These are phyloP conservation scores for Przewalskia tangutica DNA, from an alignment of 257 asterid genomes.

Conservation along the genomic window DNA sequence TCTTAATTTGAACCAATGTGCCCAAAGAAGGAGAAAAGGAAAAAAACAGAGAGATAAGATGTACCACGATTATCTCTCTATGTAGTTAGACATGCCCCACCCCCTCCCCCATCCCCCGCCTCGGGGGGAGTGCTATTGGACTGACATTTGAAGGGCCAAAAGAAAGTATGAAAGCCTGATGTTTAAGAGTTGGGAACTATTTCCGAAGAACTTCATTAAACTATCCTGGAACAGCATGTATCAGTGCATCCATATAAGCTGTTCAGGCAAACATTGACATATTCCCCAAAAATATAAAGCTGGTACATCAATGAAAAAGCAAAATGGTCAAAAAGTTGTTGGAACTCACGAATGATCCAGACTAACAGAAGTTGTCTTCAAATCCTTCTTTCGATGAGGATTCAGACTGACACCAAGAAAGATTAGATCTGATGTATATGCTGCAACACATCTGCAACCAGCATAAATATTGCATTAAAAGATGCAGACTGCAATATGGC, in stretches of 20 bases:
- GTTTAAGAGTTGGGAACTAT: background rate
- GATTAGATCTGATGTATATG: conserved; percentile 81
- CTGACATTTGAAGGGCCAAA: background rate
- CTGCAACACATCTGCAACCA: conserved; percentile 73
- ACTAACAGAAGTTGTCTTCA: conserved; percentile 56
- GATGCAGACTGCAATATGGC: background rate
- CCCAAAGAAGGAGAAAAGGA: background rate
- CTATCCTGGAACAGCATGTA: background rate
- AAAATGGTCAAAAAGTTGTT: conserved; percentile 1
- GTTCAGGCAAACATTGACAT: background rate
- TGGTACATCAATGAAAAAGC: background rate
- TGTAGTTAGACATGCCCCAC: background rate
- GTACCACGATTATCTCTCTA: background rate
- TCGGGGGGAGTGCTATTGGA: too few species aligned
- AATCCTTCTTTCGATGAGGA: conserved; percentile 75
- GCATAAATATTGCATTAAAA: conserved; percentile 1
- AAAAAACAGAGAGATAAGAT: background rate
- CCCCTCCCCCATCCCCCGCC: background rate
- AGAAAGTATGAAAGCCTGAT: background rate
- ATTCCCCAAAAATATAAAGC: background rate
- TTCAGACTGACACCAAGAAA: conserved; percentile 63
- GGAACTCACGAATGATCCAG: conserved; percentile 85
- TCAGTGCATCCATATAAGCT: background rate
- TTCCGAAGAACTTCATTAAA: background rate
- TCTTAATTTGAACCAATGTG: background rate